These are phyloP conservation scores for Fraxinus baroniana DNA, from an alignment of 305 asterid genomes.

Conservation along the genomic window DNA sequence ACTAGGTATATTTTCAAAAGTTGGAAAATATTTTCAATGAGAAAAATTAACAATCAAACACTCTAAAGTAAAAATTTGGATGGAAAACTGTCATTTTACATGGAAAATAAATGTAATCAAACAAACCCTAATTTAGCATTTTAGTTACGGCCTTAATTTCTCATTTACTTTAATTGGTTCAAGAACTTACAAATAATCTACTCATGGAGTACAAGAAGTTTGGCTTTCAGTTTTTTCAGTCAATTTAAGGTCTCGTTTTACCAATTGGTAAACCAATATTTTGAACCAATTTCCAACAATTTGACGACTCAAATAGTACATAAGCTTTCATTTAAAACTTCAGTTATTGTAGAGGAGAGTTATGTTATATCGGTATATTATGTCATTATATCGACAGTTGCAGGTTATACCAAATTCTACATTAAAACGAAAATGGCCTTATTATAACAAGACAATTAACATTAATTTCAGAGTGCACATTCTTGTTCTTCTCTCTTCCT, in stretches of 20 bases:
- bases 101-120: too few species aligned
- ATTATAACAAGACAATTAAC: slow-evolving; percentile 5
- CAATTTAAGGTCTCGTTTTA: background rate
- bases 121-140: background rate
- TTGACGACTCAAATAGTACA: background rate
- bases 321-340: background rate
- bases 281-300: background rate
- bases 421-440: background rate
- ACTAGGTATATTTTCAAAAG: too few species aligned
- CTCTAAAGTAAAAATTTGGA: too few species aligned
- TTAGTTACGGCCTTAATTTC: background rate
- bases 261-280: background rate
- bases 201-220: background rate
- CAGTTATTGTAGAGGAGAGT: background rate
- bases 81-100: too few species aligned
- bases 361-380: background rate
- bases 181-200: background rate
- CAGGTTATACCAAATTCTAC: background rate
- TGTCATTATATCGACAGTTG: background rate
- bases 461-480: slow-evolving; percentile 8
- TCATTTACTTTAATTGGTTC: background rate
- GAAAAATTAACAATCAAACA: too few species aligned
- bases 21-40: too few species aligned
- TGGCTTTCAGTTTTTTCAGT: background rate
- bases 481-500: slow-evolving; percentile 41